These are phyloP conservation scores for Aleurites moluccanus DNA, from an alignment of 441 rosid species.

Conservation along the genomic window DNA sequence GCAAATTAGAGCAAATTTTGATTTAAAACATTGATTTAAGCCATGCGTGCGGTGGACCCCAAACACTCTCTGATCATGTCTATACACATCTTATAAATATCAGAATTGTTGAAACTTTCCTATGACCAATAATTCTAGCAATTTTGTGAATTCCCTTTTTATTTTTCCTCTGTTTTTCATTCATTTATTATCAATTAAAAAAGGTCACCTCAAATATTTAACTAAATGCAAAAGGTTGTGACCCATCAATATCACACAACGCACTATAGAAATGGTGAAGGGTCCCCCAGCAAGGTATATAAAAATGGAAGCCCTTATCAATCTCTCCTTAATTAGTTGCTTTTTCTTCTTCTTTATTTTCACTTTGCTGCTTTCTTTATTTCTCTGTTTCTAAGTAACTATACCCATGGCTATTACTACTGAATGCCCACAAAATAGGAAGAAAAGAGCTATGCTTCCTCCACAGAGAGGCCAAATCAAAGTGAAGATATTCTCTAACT, in stretches of 20 bases:
- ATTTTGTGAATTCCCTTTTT: background rate
- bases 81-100: background rate
- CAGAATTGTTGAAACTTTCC: background rate
- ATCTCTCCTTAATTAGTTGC: background rate
- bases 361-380: background rate
- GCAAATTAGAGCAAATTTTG: background rate
- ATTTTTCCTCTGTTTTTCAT: background rate
- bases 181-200: background rate
- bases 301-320: background rate
- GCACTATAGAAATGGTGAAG: no score
- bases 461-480: constrained; percentile 43
- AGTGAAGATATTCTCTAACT: constrained; percentile 21
- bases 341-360: background rate
- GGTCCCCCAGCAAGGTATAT: no score
- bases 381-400: background rate
- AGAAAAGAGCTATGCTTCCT: constrained; percentile 26
- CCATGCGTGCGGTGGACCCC: constrained; percentile 9
- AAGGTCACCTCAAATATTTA: background rate
- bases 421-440: constrained; percentile 12
- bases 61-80: background rate
- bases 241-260: background rate
- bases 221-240: background rate
- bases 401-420: constrained; percentile 16
- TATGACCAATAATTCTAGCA: background rate
- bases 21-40: background rate